Evolutionary conservation across 2,329 filamentous ascomycete species (phyloP), one percentile per base, ranked within the genome.

Genomic region (Microcera coccophila): DNA sequence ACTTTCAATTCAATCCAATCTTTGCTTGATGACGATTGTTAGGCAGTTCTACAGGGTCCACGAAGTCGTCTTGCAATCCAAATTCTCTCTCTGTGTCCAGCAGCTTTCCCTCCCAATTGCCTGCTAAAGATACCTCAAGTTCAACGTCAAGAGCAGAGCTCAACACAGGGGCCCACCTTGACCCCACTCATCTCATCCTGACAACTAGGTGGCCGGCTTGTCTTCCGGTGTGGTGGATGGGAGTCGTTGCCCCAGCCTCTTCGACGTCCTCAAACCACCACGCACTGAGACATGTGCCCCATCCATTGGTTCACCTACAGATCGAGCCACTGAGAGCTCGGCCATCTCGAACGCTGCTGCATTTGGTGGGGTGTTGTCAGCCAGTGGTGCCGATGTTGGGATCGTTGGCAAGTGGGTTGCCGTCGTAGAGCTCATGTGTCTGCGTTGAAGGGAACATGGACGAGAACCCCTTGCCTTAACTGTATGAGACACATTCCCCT

Each of bases 231-330:
- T 52, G 37, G 53, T 45, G 59, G 54, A 59, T 59, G 56, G 50
- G 47, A 45, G 38, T 39, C 39, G 46, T 36, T 40, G 50, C 42
- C 38, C 48, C 39, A 48, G 51, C 56, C 53, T 57, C 15, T 50
- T 40, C 37, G 36, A 47, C 42, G 35, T 38, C 53, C 61, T 50
- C 58, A 49, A 50, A 50, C 49, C 50, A 38, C 47, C 51, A 59
- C 50, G 43, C 48, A 39, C 39, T 50, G 39, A 44, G 50, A 45
- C 67, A 71, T 70, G 68, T 71, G 68, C 62, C 58, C 57, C 59
- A 69, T 62, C 55, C 57, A 71, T 71, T 71, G 68, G 68, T 49
- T 62, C 57, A 62, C 57, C 54, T 54, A 35, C 18, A n/a, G 9
- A 15, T 9, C 16, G 33, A 35, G n/a, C 16, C 16, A 35, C 33